phyloP scores from a whole-genome alignment of 192 early-diverging fungal species.

The Coemansia sp. region DNA sequence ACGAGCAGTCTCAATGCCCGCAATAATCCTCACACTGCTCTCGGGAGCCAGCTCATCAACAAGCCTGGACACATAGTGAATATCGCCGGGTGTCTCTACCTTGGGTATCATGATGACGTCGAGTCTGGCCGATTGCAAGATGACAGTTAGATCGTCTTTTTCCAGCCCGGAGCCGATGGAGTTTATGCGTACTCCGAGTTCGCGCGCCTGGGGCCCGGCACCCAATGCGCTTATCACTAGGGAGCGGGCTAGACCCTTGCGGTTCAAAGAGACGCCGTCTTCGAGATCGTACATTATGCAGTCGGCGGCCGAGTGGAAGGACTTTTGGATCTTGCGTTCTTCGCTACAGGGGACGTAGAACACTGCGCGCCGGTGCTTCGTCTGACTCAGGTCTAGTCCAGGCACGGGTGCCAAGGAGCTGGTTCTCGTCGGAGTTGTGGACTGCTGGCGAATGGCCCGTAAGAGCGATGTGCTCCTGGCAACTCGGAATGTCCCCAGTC shows the following conservation, averaged over 20 bases:
- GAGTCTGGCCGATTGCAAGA: constrained; percentile 66
- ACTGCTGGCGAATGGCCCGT: not conserved
- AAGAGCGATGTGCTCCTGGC: not conserved
- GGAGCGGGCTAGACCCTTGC: constrained; percentile 77
- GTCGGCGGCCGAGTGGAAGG: constrained; percentile 69
- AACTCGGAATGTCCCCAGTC: not conserved
- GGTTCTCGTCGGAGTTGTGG: not conserved
- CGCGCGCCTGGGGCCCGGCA: constrained; percentile 40
- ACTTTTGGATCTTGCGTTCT: constrained; percentile 82
- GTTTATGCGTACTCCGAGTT: constrained; percentile 92
- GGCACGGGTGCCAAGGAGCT: constrained; percentile 29
- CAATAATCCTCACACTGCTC: constrained; percentile 76
- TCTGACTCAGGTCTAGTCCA: constrained; percentile 23
- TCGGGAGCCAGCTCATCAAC: constrained; percentile 71
- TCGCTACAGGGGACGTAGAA: constrained; percentile 83
- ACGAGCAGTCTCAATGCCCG: constrained; percentile 85
- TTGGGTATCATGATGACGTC: constrained; percentile 88
- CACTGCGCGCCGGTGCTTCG: constrained; percentile 38
- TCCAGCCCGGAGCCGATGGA: constrained; percentile 75
- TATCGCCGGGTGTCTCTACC: constrained; percentile 74
- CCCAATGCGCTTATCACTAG: constrained; percentile 72
- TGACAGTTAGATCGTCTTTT: constrained; percentile 75
- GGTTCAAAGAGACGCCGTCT: constrained; percentile 82
- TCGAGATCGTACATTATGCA: constrained; percentile 92
- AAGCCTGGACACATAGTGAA: constrained; percentile 72